Conservation (phyloP, 805 yeast species). For the Clavispora phyllophila region DNA sequence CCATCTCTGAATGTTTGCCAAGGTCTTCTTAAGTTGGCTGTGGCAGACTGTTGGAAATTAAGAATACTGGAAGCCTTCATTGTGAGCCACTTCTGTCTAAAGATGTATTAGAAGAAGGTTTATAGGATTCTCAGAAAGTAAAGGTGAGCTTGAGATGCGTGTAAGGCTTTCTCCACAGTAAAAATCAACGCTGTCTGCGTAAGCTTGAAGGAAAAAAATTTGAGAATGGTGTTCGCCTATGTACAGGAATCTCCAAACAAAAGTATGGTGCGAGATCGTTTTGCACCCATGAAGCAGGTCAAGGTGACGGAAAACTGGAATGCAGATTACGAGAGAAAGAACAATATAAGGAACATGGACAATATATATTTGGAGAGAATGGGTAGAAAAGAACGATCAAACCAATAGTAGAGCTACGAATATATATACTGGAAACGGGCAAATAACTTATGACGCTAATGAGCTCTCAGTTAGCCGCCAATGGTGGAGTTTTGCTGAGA, state of each 20-base stretch:
- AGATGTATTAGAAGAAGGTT: background rate
- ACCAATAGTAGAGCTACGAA: no score
- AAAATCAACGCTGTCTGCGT: background rate
- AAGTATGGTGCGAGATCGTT: background rate
- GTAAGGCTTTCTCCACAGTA: background rate
- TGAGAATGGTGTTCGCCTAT: background rate
- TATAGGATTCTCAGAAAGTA: background rate
- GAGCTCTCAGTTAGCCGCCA: background rate
- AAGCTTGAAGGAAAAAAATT: background rate
- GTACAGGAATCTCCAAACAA: background rate
- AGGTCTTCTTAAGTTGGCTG: slow-evolving; percentile 63
- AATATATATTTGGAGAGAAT: no score
- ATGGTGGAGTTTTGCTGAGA: background rate
- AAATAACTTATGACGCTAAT: no score
- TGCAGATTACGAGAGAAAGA: no score
- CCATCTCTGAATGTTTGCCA: slow-evolving; percentile 87
- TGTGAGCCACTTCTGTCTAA: background rate
- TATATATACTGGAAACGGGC: no score
- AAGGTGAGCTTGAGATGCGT: background rate
- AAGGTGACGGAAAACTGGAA: no score
- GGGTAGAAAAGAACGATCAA: no score
- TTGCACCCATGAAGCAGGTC: background rate
- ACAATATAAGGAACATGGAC: no score
- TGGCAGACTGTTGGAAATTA: slow-evolving; percentile 21
- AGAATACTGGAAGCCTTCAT: slow-evolving; percentile 16